These are phyloP conservation scores for Plantago elongata DNA, from an alignment of 257 asterid genomes.

Conservation along the genomic window DNA sequence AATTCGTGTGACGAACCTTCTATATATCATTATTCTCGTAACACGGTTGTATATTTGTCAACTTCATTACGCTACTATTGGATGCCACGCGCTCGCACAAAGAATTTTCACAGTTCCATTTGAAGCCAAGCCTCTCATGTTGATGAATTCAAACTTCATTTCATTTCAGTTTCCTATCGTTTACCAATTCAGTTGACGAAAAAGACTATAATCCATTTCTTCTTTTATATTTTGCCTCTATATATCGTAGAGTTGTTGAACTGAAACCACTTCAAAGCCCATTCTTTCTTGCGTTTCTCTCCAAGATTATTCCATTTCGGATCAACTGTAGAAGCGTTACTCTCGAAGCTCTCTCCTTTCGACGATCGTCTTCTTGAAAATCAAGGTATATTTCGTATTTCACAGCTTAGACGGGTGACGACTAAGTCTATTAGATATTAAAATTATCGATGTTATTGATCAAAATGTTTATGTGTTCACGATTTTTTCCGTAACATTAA, in stretches of 20 bases:
- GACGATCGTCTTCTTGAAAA: conserved; percentile 18
- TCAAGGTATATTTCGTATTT: conserved; percentile 27
- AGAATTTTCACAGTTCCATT: neutral
- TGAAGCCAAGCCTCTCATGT: neutral
- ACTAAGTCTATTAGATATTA: too few species aligned
- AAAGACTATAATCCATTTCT: neutral
- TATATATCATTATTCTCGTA: neutral
- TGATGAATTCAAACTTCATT: neutral
- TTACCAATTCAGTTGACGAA: conserved; percentile 12
- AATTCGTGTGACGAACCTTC: too few species aligned
- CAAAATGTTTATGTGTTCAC: too few species aligned
- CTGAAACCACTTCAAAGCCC: conserved; percentile 19
- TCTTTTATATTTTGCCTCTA: neutral
- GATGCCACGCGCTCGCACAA: neutral
- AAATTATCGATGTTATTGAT: too few species aligned
- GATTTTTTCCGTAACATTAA: too few species aligned
- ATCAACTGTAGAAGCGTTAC: conserved; percentile 24
- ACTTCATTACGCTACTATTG: neutral
- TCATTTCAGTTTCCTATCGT: neutral
- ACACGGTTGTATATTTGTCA: neutral
- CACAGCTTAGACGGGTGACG: too few species aligned
- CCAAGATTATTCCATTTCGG: neutral
- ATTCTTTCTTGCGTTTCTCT: conserved; percentile 14
- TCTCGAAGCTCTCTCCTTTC: conserved; percentile 23
- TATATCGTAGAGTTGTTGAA: neutral